A percentile compares a stretch with the other conserved stretches of the same genome.
Conservation (phyloP, 352 stramenopile species). For the Phytophthora hybrid region DNA sequence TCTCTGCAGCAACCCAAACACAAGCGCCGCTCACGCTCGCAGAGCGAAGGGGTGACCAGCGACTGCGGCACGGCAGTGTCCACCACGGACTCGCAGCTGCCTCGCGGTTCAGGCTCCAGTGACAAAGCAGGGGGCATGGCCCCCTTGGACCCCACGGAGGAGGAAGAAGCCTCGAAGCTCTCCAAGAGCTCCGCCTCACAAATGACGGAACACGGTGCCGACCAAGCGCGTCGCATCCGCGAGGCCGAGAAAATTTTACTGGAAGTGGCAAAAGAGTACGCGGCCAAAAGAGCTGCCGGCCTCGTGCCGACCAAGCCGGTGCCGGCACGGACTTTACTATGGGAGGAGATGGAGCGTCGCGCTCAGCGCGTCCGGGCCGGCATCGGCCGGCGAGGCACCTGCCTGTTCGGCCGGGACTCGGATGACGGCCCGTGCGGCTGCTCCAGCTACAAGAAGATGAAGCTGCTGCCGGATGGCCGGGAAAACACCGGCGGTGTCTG, state of each 20-base stretch:
- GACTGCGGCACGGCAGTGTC: slow-evolving; percentile 42
- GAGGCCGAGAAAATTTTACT: slow-evolving; percentile 76
- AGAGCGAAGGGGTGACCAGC: slow-evolving; percentile 45
- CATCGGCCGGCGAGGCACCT: slow-evolving; percentile 62
- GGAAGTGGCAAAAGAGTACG: slow-evolving; percentile 85
- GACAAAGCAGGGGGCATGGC: slow-evolving; percentile 22
- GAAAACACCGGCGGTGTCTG: slow-evolving; percentile 70
- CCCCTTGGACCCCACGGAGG: slow-evolving; percentile 28
- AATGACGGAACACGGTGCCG: slow-evolving; percentile 11
- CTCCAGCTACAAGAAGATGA: slow-evolving; percentile 61
- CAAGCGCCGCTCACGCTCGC: slow-evolving; percentile 37
- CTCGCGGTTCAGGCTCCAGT: slow-evolving; percentile 26
- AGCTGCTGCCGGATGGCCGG: slow-evolving; percentile 44
- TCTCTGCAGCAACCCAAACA: slow-evolving; percentile 17
- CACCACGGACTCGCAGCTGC: slow-evolving; percentile 36
- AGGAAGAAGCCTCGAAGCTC: slow-evolving; percentile 23
- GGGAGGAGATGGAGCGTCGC: slow-evolving; percentile 73
- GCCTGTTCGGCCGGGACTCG: slow-evolving; percentile 67
- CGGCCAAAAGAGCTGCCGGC: slow-evolving; percentile 76
- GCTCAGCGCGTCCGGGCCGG: slow-evolving; percentile 44
- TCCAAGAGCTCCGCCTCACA: slow-evolving; percentile 17
- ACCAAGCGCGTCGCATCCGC: slow-evolving; percentile 48
- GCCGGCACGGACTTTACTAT: slow-evolving; percentile 78
- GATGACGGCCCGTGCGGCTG: slow-evolving; percentile 62
- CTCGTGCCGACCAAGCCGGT: slow-evolving; percentile 78